phyloP scores from a whole-genome alignment of 345 rosid genomes.

The Boechera retrofracta region DNA sequence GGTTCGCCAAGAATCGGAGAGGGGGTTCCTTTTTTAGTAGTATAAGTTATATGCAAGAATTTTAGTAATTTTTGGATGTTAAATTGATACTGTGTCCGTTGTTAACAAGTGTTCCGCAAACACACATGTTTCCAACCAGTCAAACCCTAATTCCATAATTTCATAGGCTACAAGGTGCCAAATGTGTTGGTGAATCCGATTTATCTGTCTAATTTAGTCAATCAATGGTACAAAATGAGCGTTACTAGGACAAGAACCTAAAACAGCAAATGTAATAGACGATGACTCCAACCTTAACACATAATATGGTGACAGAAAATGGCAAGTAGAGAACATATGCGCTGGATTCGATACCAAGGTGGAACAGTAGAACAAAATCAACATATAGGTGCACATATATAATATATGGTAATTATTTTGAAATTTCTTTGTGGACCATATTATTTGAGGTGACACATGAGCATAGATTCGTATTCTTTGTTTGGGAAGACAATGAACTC shows the following conservation, averaged over 20 bases:
- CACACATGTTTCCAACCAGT: too few species aligned
- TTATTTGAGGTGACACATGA: slow-evolving; percentile 32
- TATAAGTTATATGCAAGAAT: too few species aligned
- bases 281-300: slow-evolving; percentile 37
- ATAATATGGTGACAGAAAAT: slow-evolving; percentile 26
- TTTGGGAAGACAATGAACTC: slow-evolving; percentile 44
- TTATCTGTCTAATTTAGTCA: background rate
- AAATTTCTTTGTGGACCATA: slow-evolving; percentile 31
- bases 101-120: too few species aligned
- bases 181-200: background rate
- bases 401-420: slow-evolving; percentile 18
- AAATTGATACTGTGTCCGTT: too few species aligned
- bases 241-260: slow-evolving; percentile 18
- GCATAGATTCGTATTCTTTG: slow-evolving; percentile 40
- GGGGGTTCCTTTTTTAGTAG: too few species aligned
- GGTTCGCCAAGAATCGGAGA: too few species aligned
- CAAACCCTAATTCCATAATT: background rate
- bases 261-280: slow-evolving; percentile 17
- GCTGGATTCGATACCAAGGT: slow-evolving; percentile 16
- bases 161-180: background rate
- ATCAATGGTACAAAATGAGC: background rate
- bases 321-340: slow-evolving; percentile 26
- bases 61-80: too few species aligned
- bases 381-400: slow-evolving; percentile 20
- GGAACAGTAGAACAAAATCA: slow-evolving; percentile 20